Evolutionary conservation across 2,329 filamentous ascomycete species (phyloP).

Genomic region (Pestalotiopsis sp.): DNA sequence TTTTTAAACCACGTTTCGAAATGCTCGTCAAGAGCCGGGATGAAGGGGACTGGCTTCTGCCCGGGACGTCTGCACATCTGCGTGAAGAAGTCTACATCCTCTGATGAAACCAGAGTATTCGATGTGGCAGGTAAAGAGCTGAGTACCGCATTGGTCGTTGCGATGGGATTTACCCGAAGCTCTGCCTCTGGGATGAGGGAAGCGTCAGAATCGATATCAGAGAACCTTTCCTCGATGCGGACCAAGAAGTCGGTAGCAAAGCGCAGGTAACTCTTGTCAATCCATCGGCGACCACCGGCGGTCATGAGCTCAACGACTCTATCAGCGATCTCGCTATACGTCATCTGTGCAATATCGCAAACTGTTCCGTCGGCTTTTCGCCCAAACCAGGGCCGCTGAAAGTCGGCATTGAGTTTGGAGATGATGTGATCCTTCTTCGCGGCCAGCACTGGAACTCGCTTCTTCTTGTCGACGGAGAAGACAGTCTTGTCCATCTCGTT

Average conservation of each 20-base stretch:
- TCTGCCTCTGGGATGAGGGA: conserved; percentile 5
- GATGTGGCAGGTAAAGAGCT: conserved; percentile 16
- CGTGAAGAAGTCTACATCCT: conserved; percentile 32
- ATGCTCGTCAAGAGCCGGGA: conserved; percentile 36
- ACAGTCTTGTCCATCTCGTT: conserved; percentile 38
- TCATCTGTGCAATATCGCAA: conserved; percentile 51
- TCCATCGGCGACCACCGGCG: conserved; percentile 38
- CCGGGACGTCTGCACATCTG: conserved; percentile 29
- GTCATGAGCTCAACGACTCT: conserved; percentile 51
- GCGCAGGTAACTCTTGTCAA: conserved; percentile 34
- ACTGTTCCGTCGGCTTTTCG: conserved; percentile 42
- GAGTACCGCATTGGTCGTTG: conserved; percentile 12
- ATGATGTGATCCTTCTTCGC: conserved; percentile 47
- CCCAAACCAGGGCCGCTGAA: conserved; percentile 52
- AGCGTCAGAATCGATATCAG: conserved; percentile 5
- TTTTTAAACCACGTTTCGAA: conserved; percentile 44
- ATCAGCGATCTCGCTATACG: conserved; percentile 45
- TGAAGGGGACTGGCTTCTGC: conserved; percentile 38
- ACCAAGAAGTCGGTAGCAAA: conserved; percentile 27
- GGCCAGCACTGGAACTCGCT: conserved; percentile 42
- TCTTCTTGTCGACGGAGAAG: conserved; percentile 31
- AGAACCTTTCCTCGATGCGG: conserved; percentile 24
- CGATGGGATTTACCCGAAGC: conserved; percentile 7
- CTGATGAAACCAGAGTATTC: conserved; percentile 22
- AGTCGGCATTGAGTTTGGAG: conserved; percentile 48